phyloP scores from a whole-genome alignment of 2,329 filamentous ascomycete species.

The Eutypella sp. region DNA sequence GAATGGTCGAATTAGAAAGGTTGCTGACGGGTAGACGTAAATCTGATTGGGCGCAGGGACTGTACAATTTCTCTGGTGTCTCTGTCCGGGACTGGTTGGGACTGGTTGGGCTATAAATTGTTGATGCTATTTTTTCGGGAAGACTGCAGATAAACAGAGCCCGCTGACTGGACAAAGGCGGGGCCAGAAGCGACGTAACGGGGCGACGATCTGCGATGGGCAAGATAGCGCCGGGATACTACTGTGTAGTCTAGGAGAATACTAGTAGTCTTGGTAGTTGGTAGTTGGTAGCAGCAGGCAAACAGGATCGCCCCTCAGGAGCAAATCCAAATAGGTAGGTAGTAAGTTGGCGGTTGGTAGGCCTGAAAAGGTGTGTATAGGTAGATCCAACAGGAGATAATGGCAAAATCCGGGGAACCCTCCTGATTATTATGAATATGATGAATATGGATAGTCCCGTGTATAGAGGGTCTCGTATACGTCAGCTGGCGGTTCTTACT shows the following conservation, averaged over 20 bases:
- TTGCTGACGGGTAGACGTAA: slow-evolving; percentile 17
- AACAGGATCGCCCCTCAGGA: no score
- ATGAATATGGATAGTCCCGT: no score
- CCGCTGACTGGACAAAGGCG: slow-evolving; percentile 14
- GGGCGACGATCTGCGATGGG: no score
- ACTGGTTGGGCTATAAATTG: slow-evolving; percentile 21
- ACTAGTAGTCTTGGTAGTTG: slow-evolving; percentile 3
- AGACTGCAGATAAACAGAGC: slow-evolving; percentile 17
- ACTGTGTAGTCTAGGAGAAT: no score
- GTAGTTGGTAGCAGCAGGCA: background rate
- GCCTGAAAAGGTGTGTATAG: background rate
- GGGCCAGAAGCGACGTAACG: slow-evolving; percentile 3
- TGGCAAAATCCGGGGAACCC: background rate
- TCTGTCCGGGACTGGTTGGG: slow-evolving; percentile 20
- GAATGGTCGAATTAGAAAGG: slow-evolving; percentile 24
- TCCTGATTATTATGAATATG: background rate
- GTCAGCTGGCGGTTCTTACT: background rate
- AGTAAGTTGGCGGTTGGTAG: background rate
- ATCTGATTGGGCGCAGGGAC: slow-evolving; percentile 27
- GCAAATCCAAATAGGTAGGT: slow-evolving; percentile 3
- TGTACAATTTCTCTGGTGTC: slow-evolving; percentile 21
- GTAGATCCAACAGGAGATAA: background rate
- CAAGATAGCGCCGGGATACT: no score
- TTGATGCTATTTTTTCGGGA: slow-evolving; percentile 19
- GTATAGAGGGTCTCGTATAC: background rate